Evolutionary conservation across 2,329 filamentous ascomycete species (phyloP).

Genomic region (Corniculantispora saksenae): DNA sequence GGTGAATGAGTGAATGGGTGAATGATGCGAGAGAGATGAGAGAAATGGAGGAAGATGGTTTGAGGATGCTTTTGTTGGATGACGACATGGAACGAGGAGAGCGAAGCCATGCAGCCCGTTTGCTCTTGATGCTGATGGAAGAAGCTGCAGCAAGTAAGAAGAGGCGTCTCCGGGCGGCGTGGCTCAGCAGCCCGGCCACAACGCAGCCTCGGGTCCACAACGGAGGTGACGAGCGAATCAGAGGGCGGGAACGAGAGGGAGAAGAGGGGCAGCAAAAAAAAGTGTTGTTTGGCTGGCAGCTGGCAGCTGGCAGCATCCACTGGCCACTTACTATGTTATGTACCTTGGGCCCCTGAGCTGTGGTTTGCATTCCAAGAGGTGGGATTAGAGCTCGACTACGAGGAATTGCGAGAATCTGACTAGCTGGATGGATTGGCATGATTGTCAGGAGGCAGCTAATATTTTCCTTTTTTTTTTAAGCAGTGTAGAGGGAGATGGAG

Average conservation of each 20-base stretch:
- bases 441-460: background rate
- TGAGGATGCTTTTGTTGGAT: background rate
- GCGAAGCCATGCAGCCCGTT: background rate
- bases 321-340: too few species aligned
- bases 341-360: background rate
- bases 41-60: background rate
- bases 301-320: too few species aligned
- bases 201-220: background rate
- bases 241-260: background rate
- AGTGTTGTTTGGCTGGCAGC: too few species aligned
- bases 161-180: background rate
- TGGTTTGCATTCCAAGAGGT: background rate
- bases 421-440: background rate
- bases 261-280: background rate
- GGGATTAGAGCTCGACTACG: background rate
- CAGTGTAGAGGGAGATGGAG: background rate
- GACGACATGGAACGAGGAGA: background rate
- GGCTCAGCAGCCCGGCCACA: conserved; percentile 6
- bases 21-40: too few species aligned
- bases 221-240: background rate
- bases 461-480: background rate
- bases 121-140: background rate
- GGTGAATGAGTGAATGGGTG: too few species aligned
- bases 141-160: background rate
- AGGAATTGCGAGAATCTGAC: background rate